Base-by-base conservation (phyloP, 163 green algal genomes). In the Dunaliella salina region DNA sequence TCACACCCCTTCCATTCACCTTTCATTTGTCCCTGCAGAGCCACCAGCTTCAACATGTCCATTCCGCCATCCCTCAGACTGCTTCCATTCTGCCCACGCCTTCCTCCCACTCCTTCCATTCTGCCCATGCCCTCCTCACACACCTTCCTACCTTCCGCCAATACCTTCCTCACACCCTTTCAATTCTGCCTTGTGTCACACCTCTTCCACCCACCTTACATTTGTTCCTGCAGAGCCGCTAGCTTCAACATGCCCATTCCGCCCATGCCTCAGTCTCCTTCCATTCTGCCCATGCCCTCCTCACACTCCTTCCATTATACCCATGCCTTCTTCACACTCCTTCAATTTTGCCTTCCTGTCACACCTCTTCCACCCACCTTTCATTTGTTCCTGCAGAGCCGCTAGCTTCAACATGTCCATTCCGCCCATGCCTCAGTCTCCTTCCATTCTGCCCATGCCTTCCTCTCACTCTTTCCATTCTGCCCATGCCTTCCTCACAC, bases 241-340 rank as follows among this genome's bases (percentile, higher is more conserved):
- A 35, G 32, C n/a, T 34, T 34, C 1, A 20, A 81, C 30, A 87
- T 85, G 25, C 87, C 87, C 85, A 89, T 88, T 46, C 88, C 87
- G 11, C 71, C 85, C 80, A 91, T 85, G 72, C 81, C 83, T 46
- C 81, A n/a, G n/a, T n/a, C n/a, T n/a, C n/a, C n/a, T n/a, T n/a
- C 87, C 82, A 90, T 91, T 45, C 91, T 93, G 30, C 91, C 93
- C 88, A 93, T 94, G 67, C 92, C 93, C n/a, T n/a, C n/a, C n/a
- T n/a, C n/a, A n/a, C n/a, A n/a, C n/a, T n/a, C n/a, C n/a, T n/a
- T n/a, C n/a, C n/a, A n/a, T n/a, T n/a, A n/a, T n/a, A n/a, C n/a
- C 40, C 40, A 50, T 15, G 40, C 3, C 8, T 15, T 15, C 8
- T 50, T 50, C 40, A 3, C 8, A 50, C 40, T 50, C 8, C 4